These are phyloP conservation scores for Beauveria sp. DNA, from an alignment of 2,329 filamentous ascomycete genomes.

Conservation along the genomic window DNA sequence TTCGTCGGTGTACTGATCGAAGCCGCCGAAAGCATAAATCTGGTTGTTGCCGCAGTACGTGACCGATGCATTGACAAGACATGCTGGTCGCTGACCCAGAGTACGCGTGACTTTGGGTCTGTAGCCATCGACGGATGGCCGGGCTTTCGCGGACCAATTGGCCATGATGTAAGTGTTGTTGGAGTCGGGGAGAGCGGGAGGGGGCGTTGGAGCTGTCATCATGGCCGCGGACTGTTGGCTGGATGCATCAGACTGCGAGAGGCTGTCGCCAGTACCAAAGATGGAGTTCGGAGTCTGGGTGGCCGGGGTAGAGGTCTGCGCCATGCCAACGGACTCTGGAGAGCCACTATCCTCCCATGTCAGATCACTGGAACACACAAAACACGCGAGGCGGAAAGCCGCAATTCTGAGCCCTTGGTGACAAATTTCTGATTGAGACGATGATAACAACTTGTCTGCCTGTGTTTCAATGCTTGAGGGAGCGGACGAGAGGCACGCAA, in stretches of 20 bases:
- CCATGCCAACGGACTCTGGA: conserved; percentile 26
- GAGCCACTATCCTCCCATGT: conserved; percentile 1
- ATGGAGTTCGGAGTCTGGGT: conserved; percentile 35
- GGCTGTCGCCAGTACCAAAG: conserved; percentile 31
- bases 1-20: conserved; percentile 98
- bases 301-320: conserved; percentile 36
- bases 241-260: conserved; percentile 17
- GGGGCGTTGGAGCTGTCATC: conserved; percentile 20
- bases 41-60: conserved; percentile 98
- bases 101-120: conserved; percentile 76
- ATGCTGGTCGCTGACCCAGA: conserved; percentile 76
- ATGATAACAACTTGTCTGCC: background rate
- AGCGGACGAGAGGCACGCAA: background rate
- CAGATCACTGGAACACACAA: background rate
- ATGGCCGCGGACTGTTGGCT: conserved; percentile 21
- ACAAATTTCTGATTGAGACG: background rate
- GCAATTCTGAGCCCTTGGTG: background rate
- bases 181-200: conserved; percentile 35
- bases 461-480: background rate
- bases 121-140: conserved; percentile 63
- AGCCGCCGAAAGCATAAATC: conserved; percentile 96
- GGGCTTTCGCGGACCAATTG: conserved; percentile 66
- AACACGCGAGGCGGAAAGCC: background rate
- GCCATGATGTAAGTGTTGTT: conserved; percentile 88
- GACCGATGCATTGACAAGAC: conserved; percentile 94